A percentile compares a stretch with the other conserved stretches of the same genome.
phyloP scores from a whole-genome alignment of 208 protist genomes.

The Strigomonas culicis region DNA sequence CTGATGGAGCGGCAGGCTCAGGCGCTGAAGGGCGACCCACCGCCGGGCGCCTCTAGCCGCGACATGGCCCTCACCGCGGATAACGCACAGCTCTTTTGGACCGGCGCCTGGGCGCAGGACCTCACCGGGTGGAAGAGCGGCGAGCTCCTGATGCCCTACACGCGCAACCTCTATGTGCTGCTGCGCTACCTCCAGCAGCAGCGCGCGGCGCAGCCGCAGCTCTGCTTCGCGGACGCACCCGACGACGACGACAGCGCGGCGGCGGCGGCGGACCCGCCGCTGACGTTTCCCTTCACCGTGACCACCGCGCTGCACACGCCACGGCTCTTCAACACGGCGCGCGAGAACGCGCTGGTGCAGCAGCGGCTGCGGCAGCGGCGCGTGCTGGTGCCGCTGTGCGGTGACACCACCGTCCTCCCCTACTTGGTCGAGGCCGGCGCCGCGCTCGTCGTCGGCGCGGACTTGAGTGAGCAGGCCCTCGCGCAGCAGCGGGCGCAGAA shows the following conservation, averaged over 20 bases:
- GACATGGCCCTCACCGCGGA: not conserved
- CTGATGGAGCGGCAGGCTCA: not conserved
- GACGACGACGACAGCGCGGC: not conserved
- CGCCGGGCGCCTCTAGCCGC: not conserved
- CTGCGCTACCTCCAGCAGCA: not conserved
- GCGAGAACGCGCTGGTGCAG: conserved; percentile 30
- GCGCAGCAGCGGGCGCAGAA: conserved; percentile 22
- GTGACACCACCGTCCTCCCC: conserved; percentile 38
- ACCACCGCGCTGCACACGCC: not conserved
- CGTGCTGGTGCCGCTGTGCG: conserved; percentile 53
- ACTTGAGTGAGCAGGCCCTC: conserved; percentile 34
- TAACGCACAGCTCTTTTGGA: conserved; percentile 53
- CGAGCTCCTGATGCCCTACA: conserved; percentile 33
- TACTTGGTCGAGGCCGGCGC: conserved; percentile 41
- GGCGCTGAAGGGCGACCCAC: not conserved
- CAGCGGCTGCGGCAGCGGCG: conserved; percentile 31
- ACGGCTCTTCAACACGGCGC: conserved; percentile 15
- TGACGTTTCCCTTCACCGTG: conserved; percentile 1
- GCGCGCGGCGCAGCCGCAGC: too few species aligned
- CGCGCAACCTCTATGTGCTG: conserved; percentile 36
- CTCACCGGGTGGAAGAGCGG: conserved; percentile 32
- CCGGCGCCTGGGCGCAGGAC: conserved; percentile 27
- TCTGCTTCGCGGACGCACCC: too few species aligned
- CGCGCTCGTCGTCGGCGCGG: conserved; percentile 29
- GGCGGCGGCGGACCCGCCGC: not conserved